A percentile compares a stretch with the other conserved stretches of the same genome.
Conservation (phyloP, 2,329 filamentous ascomycete species). For the Fonsecaea erecta region DNA sequence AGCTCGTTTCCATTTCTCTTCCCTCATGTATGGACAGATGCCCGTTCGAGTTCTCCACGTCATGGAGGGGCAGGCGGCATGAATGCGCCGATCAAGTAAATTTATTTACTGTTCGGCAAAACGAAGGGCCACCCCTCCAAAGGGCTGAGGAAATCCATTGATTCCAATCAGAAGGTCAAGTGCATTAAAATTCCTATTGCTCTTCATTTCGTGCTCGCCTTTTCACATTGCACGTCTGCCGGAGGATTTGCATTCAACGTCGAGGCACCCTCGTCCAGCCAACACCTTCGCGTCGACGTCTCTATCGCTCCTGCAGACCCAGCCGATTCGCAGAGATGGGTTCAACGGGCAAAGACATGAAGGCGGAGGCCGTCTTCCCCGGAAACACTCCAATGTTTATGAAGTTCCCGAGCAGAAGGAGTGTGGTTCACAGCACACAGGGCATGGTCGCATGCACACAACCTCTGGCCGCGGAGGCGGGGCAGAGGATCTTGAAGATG, state of each 20-base stretch:
- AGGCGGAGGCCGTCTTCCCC: constrained; percentile 55
- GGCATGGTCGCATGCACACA: constrained; percentile 91
- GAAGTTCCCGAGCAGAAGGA: constrained; percentile 77
- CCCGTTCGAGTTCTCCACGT: constrained; percentile 6
- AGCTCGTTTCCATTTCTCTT: neutral
- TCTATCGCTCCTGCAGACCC: neutral
- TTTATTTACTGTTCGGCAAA: constrained; percentile 11
- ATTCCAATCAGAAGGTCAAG: neutral
- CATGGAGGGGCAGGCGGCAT: constrained; percentile 6
- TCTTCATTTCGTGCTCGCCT: neutral
- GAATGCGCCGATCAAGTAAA: constrained; percentile 1
- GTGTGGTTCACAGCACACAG: constrained; percentile 89
- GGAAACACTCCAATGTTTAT: constrained; percentile 53
- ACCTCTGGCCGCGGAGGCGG: constrained; percentile 85
- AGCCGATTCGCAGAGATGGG: constrained; percentile 19
- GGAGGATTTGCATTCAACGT: neutral
- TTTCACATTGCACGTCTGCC: neutral
- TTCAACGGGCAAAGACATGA: constrained; percentile 29
- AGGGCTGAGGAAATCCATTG: constrained; percentile 2
- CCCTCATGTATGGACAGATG: neutral
- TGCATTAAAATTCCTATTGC: neutral
- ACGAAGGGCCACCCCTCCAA: neutral
- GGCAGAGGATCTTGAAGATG: constrained; percentile 78
- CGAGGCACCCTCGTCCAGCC: neutral
- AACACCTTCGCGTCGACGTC: neutral